Evolutionary conservation across 192 early-diverging fungal genomes (phyloP).

Genomic region (Coemansia umbellata): DNA sequence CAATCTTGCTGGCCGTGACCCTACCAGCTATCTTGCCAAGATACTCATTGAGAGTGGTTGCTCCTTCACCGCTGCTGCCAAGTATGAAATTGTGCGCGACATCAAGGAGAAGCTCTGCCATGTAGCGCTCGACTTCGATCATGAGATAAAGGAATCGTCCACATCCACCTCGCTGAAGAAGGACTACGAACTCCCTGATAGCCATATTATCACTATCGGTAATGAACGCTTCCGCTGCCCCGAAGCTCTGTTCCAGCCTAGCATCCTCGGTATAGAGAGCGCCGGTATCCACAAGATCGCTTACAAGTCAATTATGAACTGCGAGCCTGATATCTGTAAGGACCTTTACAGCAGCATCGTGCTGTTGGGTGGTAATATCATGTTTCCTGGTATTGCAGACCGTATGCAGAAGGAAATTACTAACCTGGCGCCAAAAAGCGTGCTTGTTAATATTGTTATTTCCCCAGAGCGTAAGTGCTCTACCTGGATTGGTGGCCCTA

Average conservation of each 20-base stretch:
- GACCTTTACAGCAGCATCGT: slow-evolving; percentile 97
- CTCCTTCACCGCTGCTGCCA: slow-evolving; percentile 91
- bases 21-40: slow-evolving; percentile 91
- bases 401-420: slow-evolving; percentile 98
- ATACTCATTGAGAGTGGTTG: slow-evolving; percentile 95
- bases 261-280: slow-evolving; percentile 83
- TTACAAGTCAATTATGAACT: slow-evolving; percentile 96
- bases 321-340: slow-evolving; percentile 94
- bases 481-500: slow-evolving; percentile 98
- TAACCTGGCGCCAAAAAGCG: slow-evolving; percentile 86
- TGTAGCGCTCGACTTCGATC: slow-evolving; percentile 95
- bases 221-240: slow-evolving; percentile 98
- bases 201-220: slow-evolving; percentile 96
- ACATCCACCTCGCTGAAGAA: slow-evolving; percentile 92
- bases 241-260: slow-evolving; percentile 97
- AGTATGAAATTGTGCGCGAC: slow-evolving; percentile 97
- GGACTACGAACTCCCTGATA: slow-evolving; percentile 97
- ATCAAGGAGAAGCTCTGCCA: slow-evolving; percentile 99
- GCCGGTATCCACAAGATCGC: slow-evolving; percentile 95
- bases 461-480: slow-evolving; percentile 99
- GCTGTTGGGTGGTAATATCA: slow-evolving; percentile 92
- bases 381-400: slow-evolving; percentile 96
- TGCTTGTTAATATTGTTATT: slow-evolving; percentile 98
- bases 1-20: slow-evolving; percentile 94
- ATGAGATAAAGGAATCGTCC: slow-evolving; percentile 94